Evolutionary conservation across 2,329 filamentous ascomycete genomes (phyloP).

Genomic region (Microsporum canis): DNA sequence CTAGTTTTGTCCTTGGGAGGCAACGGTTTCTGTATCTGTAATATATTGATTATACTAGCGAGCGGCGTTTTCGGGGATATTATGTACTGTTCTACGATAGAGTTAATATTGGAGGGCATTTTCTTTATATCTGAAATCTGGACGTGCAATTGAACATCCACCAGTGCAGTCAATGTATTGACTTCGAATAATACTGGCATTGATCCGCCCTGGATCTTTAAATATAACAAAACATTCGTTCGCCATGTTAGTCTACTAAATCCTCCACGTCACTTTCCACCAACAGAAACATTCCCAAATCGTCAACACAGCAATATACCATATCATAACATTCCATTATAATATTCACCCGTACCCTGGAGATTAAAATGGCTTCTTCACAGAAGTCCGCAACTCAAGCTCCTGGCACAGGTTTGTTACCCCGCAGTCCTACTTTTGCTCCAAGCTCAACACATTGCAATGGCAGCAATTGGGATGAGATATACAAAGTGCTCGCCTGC

Average conservation of each 20-base stretch:
- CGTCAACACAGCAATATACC: neutral
- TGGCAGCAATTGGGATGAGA: neutral
- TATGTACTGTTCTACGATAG: neutral
- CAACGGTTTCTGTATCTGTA: neutral
- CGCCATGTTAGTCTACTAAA: neutral
- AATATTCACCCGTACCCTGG: neutral
- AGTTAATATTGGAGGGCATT: neutral
- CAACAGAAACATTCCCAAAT: neutral
- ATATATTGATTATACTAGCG: neutral
- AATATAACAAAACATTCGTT: neutral
- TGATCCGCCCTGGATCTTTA: neutral
- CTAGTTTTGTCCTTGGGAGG: neutral
- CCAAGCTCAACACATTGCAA: neutral
- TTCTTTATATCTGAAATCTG: neutral
- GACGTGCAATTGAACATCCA: neutral
- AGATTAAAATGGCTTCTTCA: neutral
- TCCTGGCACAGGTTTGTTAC: constrained; percentile 7
- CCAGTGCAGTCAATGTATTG: too few relatives aligned
- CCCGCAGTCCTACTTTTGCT: neutral
- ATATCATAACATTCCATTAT: neutral
- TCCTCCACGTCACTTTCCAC: neutral
- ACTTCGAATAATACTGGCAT: neutral
- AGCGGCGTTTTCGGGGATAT: neutral
- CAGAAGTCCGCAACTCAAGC: constrained; percentile 2
- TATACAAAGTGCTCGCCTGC: neutral